Evolutionary conservation across 1,284 basidiomycete genomes (phyloP), one percentile per base, ranked within the genome.

Genomic region (Tylopilus sp.): DNA sequence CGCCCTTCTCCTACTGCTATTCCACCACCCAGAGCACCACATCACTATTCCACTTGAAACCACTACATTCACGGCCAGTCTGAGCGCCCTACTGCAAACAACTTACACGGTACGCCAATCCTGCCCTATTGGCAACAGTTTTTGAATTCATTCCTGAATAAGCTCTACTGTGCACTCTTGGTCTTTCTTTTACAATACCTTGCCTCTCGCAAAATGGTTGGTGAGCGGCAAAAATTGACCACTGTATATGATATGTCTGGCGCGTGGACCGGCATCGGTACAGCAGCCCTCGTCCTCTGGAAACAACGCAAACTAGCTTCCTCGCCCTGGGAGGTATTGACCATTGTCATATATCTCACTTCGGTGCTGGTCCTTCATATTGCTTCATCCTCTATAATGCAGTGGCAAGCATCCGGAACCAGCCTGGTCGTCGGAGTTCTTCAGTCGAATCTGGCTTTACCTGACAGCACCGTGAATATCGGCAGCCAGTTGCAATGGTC

Each of bases 261-360:
- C 0, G 72, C 72, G 3, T 76, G 72, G 74, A 71, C 49, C 0
- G 71, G 74, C 4, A 59, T 73, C 8, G 72, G 72, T 4, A 61
- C 72, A 19, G 66, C 70, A 0, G 52, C 69, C 9, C 4, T 13
- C 6, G 24, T 33, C 0, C 24, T 75, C 10, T 76, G 70, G 72
- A 53, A 66, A 19, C 74, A 74, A 66, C 60, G 61, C 19, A 63
- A 59, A 15, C 16, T 64, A 36, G 13, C 32, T 0, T 62, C 72
- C 2, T 57, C 65, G 4, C 53, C 53, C 0, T 61, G 3, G 3
- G 10, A 49, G 6, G 26, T 70, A 4, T 5, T 71, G 19, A 4
- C 53, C 6, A 53, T 56, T 6, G 26, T 70, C 39, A 4, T 13
- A 12, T 72, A 72, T 26, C 51, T 73, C 32, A 15, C 41, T 12